phyloP scores from a whole-genome alignment of 1,284 basidiomycete species.

The Microbotryum scabiosae region DNA sequence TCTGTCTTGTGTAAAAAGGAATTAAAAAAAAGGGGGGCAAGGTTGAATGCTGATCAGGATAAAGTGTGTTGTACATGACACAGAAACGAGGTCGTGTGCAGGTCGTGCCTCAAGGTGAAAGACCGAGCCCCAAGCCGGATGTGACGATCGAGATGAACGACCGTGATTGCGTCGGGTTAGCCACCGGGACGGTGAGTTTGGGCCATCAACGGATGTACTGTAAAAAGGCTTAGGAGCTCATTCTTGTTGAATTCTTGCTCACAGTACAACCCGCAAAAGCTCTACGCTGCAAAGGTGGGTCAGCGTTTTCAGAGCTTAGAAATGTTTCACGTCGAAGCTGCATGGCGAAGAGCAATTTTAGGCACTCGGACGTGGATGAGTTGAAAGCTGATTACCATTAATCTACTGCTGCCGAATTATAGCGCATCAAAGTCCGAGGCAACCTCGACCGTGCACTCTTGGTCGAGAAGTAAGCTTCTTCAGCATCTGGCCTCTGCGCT shows the following conservation, averaged over 20 bases:
- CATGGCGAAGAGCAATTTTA: too few relatives aligned
- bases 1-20: too few relatives aligned
- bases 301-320: neutral
- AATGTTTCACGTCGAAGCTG: too few relatives aligned
- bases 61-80: too few relatives aligned
- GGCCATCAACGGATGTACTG: neutral
- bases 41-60: too few relatives aligned
- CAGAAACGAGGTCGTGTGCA: neutral
- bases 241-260: too few relatives aligned
- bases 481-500: too few relatives aligned
- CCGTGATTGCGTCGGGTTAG: conserved; percentile 17
- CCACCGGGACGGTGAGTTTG: conserved; percentile 12
- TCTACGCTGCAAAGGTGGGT: conserved; percentile 17
- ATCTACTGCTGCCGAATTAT: neutral
- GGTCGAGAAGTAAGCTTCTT: neutral
- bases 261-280: conserved; percentile 17
- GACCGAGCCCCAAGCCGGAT: conserved; percentile 12
- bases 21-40: too few relatives aligned
- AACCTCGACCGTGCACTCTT: conserved; percentile 12
- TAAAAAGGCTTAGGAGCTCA: neutral
- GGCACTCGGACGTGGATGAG: too few relatives aligned
- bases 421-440: conserved; percentile 16
- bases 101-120: neutral
- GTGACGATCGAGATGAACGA: conserved; percentile 13
- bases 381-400: neutral